These are phyloP conservation scores for Adansonia rubrostipa DNA, from an alignment of 441 rosid species.

Conservation along the genomic window DNA sequence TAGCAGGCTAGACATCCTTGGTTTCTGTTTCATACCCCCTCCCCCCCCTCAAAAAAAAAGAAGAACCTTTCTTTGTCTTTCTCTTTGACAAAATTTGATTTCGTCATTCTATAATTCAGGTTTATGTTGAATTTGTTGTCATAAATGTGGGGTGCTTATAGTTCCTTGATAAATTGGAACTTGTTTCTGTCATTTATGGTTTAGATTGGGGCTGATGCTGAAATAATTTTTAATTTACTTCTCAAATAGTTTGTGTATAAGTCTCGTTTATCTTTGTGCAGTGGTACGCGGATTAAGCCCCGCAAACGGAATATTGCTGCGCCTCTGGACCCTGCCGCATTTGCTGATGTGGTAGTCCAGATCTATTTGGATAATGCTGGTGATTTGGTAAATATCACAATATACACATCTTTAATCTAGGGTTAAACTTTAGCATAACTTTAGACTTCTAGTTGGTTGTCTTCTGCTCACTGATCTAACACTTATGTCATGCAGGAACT, in stretches of 20 bases:
- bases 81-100: neutral
- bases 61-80: neutral
- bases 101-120: neutral
- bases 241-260: neutral
- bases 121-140: neutral
- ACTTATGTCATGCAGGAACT: constrained; percentile 63
- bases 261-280: constrained; percentile 35
- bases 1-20: neutral
- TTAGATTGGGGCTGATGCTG: constrained; percentile 10
- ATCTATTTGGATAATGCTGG: constrained; percentile 98
- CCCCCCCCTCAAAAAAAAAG: neutral
- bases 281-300: constrained; percentile 99
- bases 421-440: neutral
- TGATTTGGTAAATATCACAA: constrained; percentile 72
- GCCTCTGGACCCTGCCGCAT: constrained; percentile 99
- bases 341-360: constrained; percentile 99
- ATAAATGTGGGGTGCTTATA: neutral
- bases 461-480: neutral
- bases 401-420: neutral
- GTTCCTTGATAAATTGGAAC: neutral
- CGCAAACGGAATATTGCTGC: constrained; percentile 99
- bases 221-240: neutral
- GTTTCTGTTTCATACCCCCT: too few relatives aligned
- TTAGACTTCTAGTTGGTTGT: neutral
- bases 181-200: neutral